phyloP scores from a whole-genome alignment of 352 stramenopile species.

The Phytophthora citrophthora region DNA sequence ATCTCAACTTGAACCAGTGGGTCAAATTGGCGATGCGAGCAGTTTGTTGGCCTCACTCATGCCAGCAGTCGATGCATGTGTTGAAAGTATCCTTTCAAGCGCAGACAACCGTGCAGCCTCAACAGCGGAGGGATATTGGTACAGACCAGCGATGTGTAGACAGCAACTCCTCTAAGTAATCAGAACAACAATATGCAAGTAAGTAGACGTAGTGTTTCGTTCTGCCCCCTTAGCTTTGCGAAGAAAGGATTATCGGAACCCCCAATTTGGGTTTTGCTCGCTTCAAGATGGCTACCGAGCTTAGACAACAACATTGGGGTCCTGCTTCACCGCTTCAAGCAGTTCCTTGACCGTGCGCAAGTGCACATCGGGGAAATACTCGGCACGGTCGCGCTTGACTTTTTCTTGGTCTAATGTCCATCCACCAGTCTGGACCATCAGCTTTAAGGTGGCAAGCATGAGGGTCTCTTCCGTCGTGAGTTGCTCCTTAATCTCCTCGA shows the following conservation, averaged over 20 bases:
- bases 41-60: slow-evolving; percentile 7
- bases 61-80: slow-evolving; percentile 7
- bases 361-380: slow-evolving; percentile 34
- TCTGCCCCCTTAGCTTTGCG: too few species aligned
- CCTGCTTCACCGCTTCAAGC: slow-evolving; percentile 23
- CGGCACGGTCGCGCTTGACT: slow-evolving; percentile 19
- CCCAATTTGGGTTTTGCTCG: too few species aligned
- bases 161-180: too few species aligned
- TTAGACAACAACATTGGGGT: slow-evolving; percentile 11
- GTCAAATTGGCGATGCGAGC: neutral
- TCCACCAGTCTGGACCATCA: too few species aligned
- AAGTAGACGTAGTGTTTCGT: too few species aligned
- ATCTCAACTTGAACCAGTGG: slow-evolving; percentile 5
- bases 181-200: too few species aligned
- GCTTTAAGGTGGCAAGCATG: too few species aligned
- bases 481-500: neutral
- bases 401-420: too few species aligned
- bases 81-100: slow-evolving; percentile 16
- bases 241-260: too few species aligned
- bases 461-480: too few species aligned
- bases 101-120: slow-evolving; percentile 12
- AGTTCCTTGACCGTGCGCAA: slow-evolving; percentile 40
- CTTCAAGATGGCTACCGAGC: too few species aligned
- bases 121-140: neutral
- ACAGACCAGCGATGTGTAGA: slow-evolving; percentile 4